These are phyloP conservation scores for Flaveria linearis DNA, from an alignment of 129 eudicot genomes.

Conservation along the genomic window DNA sequence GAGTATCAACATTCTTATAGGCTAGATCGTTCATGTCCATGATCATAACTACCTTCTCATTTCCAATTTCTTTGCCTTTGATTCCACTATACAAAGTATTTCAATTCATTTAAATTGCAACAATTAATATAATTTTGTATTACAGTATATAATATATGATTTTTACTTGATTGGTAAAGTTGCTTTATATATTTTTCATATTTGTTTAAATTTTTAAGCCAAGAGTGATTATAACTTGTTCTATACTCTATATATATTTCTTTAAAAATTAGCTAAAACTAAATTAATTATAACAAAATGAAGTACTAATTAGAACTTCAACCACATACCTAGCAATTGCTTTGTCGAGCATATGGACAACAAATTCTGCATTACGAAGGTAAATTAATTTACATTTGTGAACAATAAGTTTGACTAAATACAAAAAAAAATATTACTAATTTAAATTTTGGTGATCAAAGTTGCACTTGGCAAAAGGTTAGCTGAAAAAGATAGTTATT, in stretches of 20 bases:
- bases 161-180: conserved; percentile 3
- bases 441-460: background rate
- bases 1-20: conserved; percentile 67
- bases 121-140: background rate
- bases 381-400: background rate
- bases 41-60: conserved; percentile 58
- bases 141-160: background rate
- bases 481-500: background rate
- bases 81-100: conserved; percentile 42
- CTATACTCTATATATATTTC: background rate
- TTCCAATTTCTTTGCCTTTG: conserved; percentile 65
- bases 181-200: background rate
- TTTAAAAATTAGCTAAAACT: background rate
- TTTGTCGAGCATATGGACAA: conserved; percentile 70
- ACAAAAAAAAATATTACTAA: too few species aligned
- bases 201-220: background rate
- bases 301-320: background rate
- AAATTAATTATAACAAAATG: background rate
- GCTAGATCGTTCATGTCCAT: conserved; percentile 52
- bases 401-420: background rate
- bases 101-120: conserved; percentile 42
- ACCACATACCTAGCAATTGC: conserved; percentile 56
- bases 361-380: conserved; percentile 51
- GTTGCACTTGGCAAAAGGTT: background rate
- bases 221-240: background rate